phyloP scores from a whole-genome alignment of 129 eudicot genomes.

The Flaveria bidentis region DNA sequence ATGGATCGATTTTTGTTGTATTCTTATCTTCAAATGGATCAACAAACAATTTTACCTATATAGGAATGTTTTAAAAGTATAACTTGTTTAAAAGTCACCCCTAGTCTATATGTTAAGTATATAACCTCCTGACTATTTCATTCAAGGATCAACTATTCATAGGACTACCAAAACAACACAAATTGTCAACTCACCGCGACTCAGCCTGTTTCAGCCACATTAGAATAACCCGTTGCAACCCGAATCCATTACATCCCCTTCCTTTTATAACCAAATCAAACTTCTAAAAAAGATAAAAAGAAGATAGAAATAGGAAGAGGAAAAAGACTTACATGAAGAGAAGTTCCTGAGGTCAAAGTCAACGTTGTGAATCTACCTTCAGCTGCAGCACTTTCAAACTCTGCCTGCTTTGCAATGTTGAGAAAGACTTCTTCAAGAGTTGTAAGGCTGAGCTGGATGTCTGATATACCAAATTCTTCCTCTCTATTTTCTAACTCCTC shows the following conservation, averaged over 20 bases:
- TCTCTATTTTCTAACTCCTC: slow-evolving; percentile 76
- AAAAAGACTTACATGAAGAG: slow-evolving; percentile 58
- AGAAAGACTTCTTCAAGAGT: slow-evolving; percentile 98
- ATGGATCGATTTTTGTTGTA: neutral
- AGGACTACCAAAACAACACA: neutral
- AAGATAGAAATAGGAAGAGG: neutral
- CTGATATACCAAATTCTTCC: slow-evolving; percentile 75
- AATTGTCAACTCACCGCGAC: neutral
- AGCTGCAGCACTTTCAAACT: slow-evolving; percentile 75
- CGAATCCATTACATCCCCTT: neutral
- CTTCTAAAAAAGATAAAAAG: neutral
- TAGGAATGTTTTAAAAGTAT: neutral
- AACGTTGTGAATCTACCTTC: slow-evolving; percentile 73
- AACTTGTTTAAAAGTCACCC: neutral
- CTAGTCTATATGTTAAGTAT: neutral
- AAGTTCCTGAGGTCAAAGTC: slow-evolving; percentile 61
- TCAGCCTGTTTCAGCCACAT: neutral
- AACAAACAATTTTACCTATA: neutral
- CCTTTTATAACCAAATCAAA: neutral
- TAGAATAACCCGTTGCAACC: neutral
- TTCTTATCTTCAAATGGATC: neutral
- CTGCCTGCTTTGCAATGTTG: slow-evolving; percentile 85
- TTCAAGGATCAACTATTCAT: slow-evolving; percentile 5
- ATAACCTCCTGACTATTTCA: neutral
- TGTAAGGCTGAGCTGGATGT: slow-evolving; percentile 82